Percentiles rank a stretch among this genome's conserved stretches.
These are phyloP conservation scores for Termitomyces sp. DNA, from an alignment of 768 basidiomycete species.

Conservation along the genomic window DNA sequence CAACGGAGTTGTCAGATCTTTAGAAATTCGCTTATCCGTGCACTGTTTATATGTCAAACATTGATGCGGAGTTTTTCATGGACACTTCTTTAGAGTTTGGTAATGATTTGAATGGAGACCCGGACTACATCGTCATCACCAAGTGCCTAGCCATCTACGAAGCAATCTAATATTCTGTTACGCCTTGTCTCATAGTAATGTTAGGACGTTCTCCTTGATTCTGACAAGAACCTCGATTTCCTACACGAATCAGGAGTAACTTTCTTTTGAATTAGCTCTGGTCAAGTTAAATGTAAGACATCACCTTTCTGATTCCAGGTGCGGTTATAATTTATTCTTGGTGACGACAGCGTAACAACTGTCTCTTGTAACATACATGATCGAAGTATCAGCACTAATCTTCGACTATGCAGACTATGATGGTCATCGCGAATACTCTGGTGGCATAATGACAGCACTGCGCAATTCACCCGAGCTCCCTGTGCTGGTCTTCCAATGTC, in stretches of 20 bases:
- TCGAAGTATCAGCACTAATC: too few relatives aligned
- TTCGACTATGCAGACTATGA: too few relatives aligned
- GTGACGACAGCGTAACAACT: too few relatives aligned
- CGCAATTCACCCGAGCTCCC: neutral
- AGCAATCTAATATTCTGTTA: neutral
- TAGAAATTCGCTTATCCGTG: neutral
- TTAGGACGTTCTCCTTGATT: neutral
- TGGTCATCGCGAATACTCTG: neutral
- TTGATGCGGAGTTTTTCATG: slow-evolving; percentile 3
- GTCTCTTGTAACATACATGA: too few relatives aligned
- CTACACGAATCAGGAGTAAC: neutral
- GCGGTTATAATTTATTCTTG: too few relatives aligned
- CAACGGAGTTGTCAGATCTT: slow-evolving; percentile 11
- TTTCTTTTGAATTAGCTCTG: too few relatives aligned
- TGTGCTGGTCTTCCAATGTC: neutral
- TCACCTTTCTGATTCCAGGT: too few relatives aligned
- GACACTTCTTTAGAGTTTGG: too few relatives aligned
- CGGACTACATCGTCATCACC: neutral
- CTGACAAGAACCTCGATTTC: neutral
- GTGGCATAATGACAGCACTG: neutral
- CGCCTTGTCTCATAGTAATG: neutral
- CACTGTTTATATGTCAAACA: neutral
- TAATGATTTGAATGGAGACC: neutral
- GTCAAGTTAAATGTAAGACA: too few relatives aligned
- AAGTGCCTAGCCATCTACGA: neutral